phyloP scores from a whole-genome alignment of 345 rosid genomes.

The Sonneratia alba region DNA sequence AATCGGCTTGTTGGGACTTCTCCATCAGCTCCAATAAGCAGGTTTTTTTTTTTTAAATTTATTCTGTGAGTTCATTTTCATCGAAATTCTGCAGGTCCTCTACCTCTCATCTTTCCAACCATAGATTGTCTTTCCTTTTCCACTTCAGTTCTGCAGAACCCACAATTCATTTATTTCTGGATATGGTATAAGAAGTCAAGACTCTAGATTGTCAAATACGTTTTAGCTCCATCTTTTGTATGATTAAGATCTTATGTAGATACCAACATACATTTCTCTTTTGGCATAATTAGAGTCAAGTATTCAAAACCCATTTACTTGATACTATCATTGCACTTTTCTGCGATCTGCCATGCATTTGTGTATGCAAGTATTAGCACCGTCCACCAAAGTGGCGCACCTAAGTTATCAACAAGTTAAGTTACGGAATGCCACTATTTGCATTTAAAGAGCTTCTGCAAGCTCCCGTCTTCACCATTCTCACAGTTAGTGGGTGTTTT shows the following conservation, averaged over 20 bases:
- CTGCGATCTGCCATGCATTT: not conserved
- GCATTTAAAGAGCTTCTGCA: not conserved
- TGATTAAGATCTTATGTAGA: no score
- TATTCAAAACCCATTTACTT: not conserved
- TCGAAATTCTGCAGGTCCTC: not conserved
- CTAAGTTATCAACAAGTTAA: not conserved
- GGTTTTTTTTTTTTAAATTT: constrained; percentile 25
- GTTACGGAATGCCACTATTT: not conserved
- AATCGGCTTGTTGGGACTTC: constrained; percentile 18
- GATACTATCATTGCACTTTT: not conserved
- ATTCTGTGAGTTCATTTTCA: not conserved
- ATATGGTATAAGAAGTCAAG: no score
- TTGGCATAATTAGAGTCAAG: not conserved
- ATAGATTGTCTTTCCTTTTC: not conserved
- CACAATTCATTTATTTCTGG: not conserved
- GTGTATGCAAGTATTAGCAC: not conserved
- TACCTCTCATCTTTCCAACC: not conserved
- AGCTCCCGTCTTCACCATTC: not conserved
- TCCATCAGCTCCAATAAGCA: constrained; percentile 20
- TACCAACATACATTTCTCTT: no score
- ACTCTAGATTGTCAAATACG: no score
- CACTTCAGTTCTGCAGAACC: not conserved
- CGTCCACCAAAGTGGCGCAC: not conserved
- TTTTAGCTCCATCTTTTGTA: no score
- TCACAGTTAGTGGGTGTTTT: not conserved